phyloP scores from a whole-genome alignment of 805 yeast species.

The Starmerella sirachaensis region DNA sequence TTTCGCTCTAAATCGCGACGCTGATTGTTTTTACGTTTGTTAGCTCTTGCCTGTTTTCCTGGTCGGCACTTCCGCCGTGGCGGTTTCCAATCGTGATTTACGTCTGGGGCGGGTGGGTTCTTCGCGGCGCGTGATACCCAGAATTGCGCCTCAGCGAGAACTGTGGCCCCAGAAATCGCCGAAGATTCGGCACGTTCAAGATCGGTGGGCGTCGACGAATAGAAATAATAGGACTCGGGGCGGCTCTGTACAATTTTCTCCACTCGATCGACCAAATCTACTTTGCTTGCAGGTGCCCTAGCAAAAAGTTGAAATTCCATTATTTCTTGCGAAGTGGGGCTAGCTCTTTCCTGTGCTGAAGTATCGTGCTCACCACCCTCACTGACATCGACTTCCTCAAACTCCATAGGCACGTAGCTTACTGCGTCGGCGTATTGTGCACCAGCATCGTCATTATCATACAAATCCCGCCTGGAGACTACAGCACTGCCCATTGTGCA shows the following conservation, averaged over 20 bases:
- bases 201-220: slow-evolving; percentile 1
- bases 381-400: too few species aligned
- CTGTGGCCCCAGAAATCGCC: slow-evolving; percentile 18
- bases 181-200: slow-evolving; percentile 1
- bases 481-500: slow-evolving; percentile 11
- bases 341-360: too few species aligned
- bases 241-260: slow-evolving; percentile 7
- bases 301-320: slow-evolving; percentile 19
- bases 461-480: slow-evolving; percentile 17
- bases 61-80: slow-evolving; percentile 19
- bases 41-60: slow-evolving; percentile 19
- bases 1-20: slow-evolving; percentile 7
- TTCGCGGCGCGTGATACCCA: slow-evolving; percentile 6
- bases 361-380: too few species aligned
- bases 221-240: slow-evolving; percentile 16
- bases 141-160: slow-evolving; percentile 11
- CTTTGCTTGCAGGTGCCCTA: slow-evolving; percentile 9
- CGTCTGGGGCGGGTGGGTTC: slow-evolving; percentile 18
- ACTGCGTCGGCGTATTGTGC: too few species aligned
- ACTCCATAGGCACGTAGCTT: too few species aligned
- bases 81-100: slow-evolving; percentile 15
- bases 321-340: not conserved
- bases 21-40: slow-evolving; percentile 3
- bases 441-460: slow-evolving; percentile 1
- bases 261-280: slow-evolving; percentile 7